These are phyloP conservation scores for Coniochaeta ligniaria DNA, from an alignment of 2,329 filamentous ascomycete genomes.

Conservation along the genomic window DNA sequence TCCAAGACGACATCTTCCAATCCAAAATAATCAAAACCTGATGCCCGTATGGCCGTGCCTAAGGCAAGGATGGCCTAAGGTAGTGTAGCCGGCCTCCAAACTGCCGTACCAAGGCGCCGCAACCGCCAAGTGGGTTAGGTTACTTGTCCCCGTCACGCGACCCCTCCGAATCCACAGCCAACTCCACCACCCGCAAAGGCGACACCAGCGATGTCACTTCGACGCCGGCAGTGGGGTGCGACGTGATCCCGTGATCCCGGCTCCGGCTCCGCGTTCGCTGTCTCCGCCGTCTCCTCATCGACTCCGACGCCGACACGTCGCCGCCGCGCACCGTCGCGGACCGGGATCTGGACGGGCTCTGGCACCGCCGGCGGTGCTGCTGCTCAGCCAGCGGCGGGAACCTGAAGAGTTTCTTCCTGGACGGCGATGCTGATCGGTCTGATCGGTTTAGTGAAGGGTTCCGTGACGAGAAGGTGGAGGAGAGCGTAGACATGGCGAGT, in stretches of 20 bases:
- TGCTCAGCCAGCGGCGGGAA: conserved; percentile 18
- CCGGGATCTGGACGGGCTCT: conserved; percentile 28
- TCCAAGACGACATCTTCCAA: neutral
- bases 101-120: neutral
- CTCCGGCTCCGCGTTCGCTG: conserved; percentile 30
- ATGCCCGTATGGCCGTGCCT: neutral
- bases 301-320: neutral
- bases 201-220: neutral
- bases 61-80: too few relatives aligned
- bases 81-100: neutral
- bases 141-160: neutral
- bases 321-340: conserved; percentile 7
- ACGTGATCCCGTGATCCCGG: conserved; percentile 15
- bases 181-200: neutral
- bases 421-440: conserved; percentile 20
- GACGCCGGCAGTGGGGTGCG: neutral
- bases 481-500: conserved; percentile 16
- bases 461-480: conserved; percentile 17
- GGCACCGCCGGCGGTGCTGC: conserved; percentile 22
- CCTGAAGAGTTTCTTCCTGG: conserved; percentile 21
- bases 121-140: neutral
- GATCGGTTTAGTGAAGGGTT: conserved; percentile 11
- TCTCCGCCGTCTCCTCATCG: conserved; percentile 18
- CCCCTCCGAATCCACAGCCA: neutral
- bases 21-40: neutral